Evolutionary conservation across 495 filamentous ascomycete genomes (phyloP).

Genomic region (Extremus antarcticus): DNA sequence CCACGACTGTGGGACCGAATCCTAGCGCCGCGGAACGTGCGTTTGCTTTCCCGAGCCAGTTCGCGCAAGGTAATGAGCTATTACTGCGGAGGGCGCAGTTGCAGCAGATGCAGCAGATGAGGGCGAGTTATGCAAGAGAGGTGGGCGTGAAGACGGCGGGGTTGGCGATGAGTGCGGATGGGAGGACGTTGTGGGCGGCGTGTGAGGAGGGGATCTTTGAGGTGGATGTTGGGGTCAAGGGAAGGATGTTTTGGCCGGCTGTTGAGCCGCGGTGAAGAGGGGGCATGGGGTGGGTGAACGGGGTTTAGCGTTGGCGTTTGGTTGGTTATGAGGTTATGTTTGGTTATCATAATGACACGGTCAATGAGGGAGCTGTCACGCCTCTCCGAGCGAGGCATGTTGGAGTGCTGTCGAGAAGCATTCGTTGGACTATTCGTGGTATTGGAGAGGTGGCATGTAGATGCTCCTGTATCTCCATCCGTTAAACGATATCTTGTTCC

Average conservation of each 20-base stretch:
- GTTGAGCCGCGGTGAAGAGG: constrained; percentile 19
- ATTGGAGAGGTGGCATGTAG: no score
- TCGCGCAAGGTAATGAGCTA: not conserved
- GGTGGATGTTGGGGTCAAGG: constrained; percentile 26
- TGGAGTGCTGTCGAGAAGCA: no score
- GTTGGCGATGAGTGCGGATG: constrained; percentile 32
- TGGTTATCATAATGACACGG: no score
- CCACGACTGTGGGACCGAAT: not conserved
- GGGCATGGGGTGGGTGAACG: not conserved
- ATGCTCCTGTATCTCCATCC: no score
- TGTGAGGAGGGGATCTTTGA: constrained; percentile 34
- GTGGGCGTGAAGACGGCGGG: constrained; percentile 29
- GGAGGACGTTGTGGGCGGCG: constrained; percentile 25
- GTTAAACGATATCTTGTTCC: no score
- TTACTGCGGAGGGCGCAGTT: not conserved
- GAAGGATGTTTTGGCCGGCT: constrained; percentile 24
- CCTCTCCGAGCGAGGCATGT: no score
- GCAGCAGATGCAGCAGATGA: constrained; percentile 5
- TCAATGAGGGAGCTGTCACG: no score
- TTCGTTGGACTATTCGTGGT: no score
- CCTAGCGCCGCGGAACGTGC: not conserved
- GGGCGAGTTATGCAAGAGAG: constrained; percentile 1
- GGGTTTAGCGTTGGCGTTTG: not conserved
- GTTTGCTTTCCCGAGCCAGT: not conserved
- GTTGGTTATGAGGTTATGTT: not conserved